phyloP scores from a whole-genome alignment of 768 basidiomycete genomes.

The Russula abietina region DNA sequence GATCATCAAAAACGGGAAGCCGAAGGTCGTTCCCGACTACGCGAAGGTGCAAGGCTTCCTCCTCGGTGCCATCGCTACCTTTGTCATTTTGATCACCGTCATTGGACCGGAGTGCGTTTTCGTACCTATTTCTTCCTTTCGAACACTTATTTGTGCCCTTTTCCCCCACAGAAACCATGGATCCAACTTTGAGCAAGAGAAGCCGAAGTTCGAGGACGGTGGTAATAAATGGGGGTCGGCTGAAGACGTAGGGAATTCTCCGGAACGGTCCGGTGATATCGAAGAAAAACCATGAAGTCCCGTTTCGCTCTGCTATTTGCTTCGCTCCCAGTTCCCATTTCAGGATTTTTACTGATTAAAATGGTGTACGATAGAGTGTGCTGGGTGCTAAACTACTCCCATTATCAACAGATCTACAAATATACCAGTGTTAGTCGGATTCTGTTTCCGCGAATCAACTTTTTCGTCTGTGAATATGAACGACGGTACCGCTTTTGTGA shows the following conservation, averaged over 20 bases:
- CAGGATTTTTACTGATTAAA: not conserved
- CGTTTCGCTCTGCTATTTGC: not conserved
- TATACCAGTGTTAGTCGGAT: too few species aligned
- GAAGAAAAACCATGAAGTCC: slow-evolving; percentile 3
- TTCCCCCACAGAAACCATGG: slow-evolving; percentile 30
- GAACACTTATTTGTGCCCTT: not conserved
- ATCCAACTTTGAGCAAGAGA: slow-evolving; percentile 74
- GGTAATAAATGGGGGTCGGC: slow-evolving; percentile 46
- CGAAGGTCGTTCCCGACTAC: slow-evolving; percentile 39
- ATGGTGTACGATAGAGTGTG: slow-evolving; percentile 1
- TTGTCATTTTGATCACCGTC: slow-evolving; percentile 67
- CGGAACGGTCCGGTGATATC: not conserved
- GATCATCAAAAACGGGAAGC: slow-evolving; percentile 28
- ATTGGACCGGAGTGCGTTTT: slow-evolving; percentile 68
- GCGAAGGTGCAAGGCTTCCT: slow-evolving; percentile 77
- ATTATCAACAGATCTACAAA: too few species aligned
- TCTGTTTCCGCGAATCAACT: too few species aligned
- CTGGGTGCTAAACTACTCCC: not conserved
- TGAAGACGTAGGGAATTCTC: not conserved
- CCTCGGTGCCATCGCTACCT: slow-evolving; percentile 75
- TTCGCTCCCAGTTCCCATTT: not conserved
- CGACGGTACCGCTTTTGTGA: too few species aligned
- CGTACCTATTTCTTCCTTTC: not conserved
- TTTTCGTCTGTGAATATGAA: too few species aligned
- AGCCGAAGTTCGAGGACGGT: slow-evolving; percentile 64